Evolutionary conservation across 2,329 filamentous ascomycete genomes (phyloP).

Genomic region (Ascochyta fabae): DNA sequence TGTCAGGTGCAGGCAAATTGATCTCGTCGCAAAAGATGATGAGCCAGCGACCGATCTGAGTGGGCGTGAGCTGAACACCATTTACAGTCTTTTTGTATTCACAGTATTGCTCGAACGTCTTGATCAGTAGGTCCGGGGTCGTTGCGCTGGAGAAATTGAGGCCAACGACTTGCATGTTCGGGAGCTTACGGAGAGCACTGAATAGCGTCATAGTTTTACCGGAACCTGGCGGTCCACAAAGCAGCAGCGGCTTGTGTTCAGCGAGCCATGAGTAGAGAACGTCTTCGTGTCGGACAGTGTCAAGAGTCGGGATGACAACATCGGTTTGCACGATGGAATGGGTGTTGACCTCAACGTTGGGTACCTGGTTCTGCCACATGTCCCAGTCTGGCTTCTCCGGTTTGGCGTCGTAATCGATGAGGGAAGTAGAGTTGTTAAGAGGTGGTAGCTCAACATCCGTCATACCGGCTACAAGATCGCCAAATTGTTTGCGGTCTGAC

Average conservation of each 20-base stretch:
- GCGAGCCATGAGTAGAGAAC: slow-evolving; percentile 99
- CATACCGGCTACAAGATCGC: slow-evolving; percentile 80
- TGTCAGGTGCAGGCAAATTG: slow-evolving; percentile 96
- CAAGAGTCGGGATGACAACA: slow-evolving; percentile 95
- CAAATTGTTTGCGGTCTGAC: slow-evolving; percentile 84
- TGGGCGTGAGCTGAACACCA: slow-evolving; percentile 92
- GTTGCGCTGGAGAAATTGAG: slow-evolving; percentile 99
- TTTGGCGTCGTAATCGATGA: slow-evolving; percentile 94
- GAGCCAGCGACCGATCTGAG: slow-evolving; percentile 95
- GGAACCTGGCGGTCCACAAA: slow-evolving; percentile 96
- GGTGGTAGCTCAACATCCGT: slow-evolving; percentile 86
- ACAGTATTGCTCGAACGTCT: slow-evolving; percentile 99
- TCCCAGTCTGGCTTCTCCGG: slow-evolving; percentile 89
- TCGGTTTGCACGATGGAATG: slow-evolving; percentile 98
- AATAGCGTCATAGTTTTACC: slow-evolving; percentile 99
- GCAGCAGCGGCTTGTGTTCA: slow-evolving; percentile 94
- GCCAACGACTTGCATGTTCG: slow-evolving; percentile 98
- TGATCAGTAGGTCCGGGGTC: slow-evolving; percentile 95
- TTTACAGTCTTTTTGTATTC: slow-evolving; percentile 99
- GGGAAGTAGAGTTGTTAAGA: slow-evolving; percentile 76
- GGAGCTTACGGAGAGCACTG: slow-evolving; percentile 92
- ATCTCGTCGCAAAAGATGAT: slow-evolving; percentile 99
- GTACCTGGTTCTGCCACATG: slow-evolving; percentile 93
- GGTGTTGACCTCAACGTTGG: slow-evolving; percentile 94
- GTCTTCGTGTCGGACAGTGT: slow-evolving; percentile 97